Percentiles rank a stretch among this genome's conserved stretches.
These are phyloP conservation scores for Vigna unguiculata DNA, from an alignment of 306 rosid genomes.

Conservation along the genomic window DNA sequence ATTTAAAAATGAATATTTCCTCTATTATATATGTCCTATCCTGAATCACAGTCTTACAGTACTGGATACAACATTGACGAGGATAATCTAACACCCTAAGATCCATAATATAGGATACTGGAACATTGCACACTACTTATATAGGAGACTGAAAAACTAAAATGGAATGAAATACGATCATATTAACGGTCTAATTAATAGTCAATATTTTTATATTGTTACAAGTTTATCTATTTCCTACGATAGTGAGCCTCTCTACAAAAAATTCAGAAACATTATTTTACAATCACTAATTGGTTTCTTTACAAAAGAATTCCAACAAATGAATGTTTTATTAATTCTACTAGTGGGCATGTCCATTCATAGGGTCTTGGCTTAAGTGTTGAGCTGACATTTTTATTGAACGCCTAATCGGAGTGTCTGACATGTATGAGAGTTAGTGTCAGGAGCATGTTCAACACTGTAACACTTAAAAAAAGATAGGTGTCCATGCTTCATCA, in stretches of 20 bases:
- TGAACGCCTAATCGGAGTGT: not conserved
- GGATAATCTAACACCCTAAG: not conserved
- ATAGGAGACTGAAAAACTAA: not conserved
- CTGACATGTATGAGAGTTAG: not conserved
- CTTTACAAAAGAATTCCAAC: not conserved
- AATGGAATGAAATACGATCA: not conserved
- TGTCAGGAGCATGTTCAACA: not conserved
- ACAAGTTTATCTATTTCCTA: not conserved
- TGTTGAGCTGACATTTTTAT: not conserved
- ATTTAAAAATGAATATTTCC: conserved; percentile 31
- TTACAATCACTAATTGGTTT: not conserved
- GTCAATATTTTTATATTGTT: not conserved
- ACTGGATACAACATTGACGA: not conserved
- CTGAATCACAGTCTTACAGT: not conserved
- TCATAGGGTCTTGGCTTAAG: not conserved
- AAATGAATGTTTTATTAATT: not conserved
- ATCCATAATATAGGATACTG: not conserved
- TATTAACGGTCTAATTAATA: not conserved
- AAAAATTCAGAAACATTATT: not conserved
- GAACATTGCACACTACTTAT: not conserved
- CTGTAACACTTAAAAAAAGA: not conserved
- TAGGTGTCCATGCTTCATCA: not conserved
- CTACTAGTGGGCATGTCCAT: not conserved
- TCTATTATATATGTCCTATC: conserved; percentile 13
- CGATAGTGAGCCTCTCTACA: not conserved